Conservation (phyloP, 805 yeast genomes). For the Candida lessepsii region DNA sequence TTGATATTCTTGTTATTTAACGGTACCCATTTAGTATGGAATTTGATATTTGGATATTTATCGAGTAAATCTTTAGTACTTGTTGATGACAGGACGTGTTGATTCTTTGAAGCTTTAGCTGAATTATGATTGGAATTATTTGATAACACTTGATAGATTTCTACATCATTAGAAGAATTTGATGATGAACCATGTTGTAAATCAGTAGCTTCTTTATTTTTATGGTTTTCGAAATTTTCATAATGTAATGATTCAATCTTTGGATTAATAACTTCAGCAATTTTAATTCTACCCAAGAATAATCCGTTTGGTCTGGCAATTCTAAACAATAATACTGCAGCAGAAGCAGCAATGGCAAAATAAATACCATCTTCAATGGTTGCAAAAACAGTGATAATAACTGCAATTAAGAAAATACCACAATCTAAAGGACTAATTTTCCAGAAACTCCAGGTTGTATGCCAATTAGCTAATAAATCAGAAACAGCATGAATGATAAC, state of each 20-base stretch:
- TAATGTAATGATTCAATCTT: slow-evolving; percentile 26
- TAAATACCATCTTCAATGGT: slow-evolving; percentile 87
- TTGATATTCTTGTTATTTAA: slow-evolving; percentile 50
- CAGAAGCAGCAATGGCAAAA: slow-evolving; percentile 84
- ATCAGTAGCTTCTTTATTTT: slow-evolving; percentile 7
- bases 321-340: slow-evolving; percentile 69
- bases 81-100: slow-evolving; percentile 10
- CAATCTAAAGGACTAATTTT: slow-evolving; percentile 71
- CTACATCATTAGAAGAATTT: slow-evolving; percentile 32
- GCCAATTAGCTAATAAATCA: slow-evolving; percentile 73
- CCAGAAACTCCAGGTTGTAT: slow-evolving; percentile 68
- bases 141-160: slow-evolving; percentile 44
- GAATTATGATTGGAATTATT: slow-evolving; percentile 26
- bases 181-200: slow-evolving; percentile 13
- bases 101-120: slow-evolving; percentile 21
- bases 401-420: slow-evolving; percentile 69
- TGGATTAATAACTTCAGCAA: slow-evolving; percentile 72
- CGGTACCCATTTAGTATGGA: slow-evolving; percentile 72
- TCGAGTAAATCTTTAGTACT: slow-evolving; percentile 23
- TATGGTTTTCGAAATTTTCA: slow-evolving; percentile 9
- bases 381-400: slow-evolving; percentile 71
- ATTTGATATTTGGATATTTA: slow-evolving; percentile 37
- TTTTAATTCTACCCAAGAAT: slow-evolving; percentile 75
- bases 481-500: slow-evolving; percentile 92
- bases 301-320: slow-evolving; percentile 78